Conservation (phyloP, 768 basidiomycete genomes). For the Pulveroboletus sp. region DNA sequence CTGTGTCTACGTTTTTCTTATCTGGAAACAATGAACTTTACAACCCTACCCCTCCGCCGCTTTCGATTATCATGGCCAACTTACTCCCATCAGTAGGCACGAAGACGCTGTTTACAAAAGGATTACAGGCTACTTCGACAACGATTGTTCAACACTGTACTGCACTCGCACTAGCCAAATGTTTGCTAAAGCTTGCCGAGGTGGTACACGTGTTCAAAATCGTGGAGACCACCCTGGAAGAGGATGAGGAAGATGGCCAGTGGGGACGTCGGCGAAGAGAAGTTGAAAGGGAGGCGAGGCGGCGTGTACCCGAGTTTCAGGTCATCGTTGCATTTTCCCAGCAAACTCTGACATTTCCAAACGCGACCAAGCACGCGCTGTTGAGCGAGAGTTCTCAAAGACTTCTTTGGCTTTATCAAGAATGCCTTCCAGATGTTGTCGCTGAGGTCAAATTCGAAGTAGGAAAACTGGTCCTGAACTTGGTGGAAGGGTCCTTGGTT, state of each 20-base stretch:
- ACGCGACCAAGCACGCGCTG: conserved; percentile 51
- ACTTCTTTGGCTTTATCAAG: conserved; percentile 83
- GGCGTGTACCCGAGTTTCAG: conserved; percentile 81
- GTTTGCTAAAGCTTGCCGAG: conserved; percentile 64
- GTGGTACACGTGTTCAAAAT: conserved; percentile 49
- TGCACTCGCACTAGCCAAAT: conserved; percentile 73
- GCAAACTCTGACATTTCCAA: conserved; percentile 33
- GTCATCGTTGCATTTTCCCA: conserved; percentile 84
- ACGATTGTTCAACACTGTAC: conserved; percentile 82
- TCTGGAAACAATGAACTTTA: conserved; percentile 44
- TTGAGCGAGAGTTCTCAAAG: conserved; percentile 79
- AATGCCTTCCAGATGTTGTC: conserved; percentile 67
- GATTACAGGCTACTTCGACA: conserved; percentile 65
- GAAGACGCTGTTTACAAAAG: conserved; percentile 76
- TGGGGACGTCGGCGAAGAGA: conserved; percentile 70
- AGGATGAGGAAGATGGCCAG: conserved; percentile 60
- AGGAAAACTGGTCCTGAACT: conserved; percentile 66
- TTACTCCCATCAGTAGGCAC: conserved; percentile 72
- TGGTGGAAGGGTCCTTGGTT: conserved; percentile 33
- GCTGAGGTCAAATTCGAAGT: conserved; percentile 84
- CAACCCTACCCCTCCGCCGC: conserved; percentile 72
- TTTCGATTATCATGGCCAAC: conserved; percentile 69
- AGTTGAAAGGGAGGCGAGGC: conserved; percentile 71
- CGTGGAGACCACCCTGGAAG: conserved; percentile 55
- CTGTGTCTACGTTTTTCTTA: conserved; percentile 59